These are phyloP conservation scores for Chamaenerion angustifolium DNA, from an alignment of 345 rosid species.

Conservation along the genomic window DNA sequence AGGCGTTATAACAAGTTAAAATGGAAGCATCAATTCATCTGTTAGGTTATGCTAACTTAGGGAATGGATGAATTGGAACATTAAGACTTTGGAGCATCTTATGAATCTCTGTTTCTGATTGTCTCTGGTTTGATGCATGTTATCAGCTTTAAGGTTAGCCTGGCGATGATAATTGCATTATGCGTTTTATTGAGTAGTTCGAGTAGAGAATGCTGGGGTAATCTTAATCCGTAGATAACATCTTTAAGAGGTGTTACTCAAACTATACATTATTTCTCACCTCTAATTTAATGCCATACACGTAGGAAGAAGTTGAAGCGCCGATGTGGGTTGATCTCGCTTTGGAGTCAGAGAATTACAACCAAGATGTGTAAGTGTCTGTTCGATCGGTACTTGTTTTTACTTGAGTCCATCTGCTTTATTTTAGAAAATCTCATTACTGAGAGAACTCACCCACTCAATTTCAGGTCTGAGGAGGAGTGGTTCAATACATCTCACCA, in stretches of 20 bases:
- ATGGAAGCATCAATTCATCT: too few species aligned
- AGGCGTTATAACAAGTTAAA: too few species aligned
- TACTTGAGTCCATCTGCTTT: neutral
- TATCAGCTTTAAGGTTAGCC: too few species aligned
- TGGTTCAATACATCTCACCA: constrained; percentile 37
- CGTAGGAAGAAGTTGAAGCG: constrained; percentile 32
- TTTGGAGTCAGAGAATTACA: constrained; percentile 9
- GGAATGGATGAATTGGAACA: too few species aligned
- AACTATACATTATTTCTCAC: neutral
- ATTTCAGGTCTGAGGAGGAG: constrained; percentile 37
- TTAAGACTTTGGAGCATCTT: too few species aligned
- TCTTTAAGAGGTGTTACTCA: neutral
- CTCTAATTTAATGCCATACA: neutral
- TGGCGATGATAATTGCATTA: too few species aligned
- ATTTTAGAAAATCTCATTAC: neutral
- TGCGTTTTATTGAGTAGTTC: too few species aligned
- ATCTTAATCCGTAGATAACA: neutral
- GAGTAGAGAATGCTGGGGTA: too few species aligned
- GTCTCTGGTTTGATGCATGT: too few species aligned
- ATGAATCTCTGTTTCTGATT: too few species aligned
- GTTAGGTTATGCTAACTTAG: too few species aligned
- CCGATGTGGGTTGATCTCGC: constrained; percentile 35
- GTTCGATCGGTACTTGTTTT: neutral
- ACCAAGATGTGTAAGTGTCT: constrained; percentile 19
- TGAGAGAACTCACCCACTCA: constrained; percentile 1